Percentiles rank a stretch among this genome's conserved stretches.
phyloP scores from a whole-genome alignment of 2,329 filamentous ascomycete species.

The Hymenotorrendiella dingleyae region DNA sequence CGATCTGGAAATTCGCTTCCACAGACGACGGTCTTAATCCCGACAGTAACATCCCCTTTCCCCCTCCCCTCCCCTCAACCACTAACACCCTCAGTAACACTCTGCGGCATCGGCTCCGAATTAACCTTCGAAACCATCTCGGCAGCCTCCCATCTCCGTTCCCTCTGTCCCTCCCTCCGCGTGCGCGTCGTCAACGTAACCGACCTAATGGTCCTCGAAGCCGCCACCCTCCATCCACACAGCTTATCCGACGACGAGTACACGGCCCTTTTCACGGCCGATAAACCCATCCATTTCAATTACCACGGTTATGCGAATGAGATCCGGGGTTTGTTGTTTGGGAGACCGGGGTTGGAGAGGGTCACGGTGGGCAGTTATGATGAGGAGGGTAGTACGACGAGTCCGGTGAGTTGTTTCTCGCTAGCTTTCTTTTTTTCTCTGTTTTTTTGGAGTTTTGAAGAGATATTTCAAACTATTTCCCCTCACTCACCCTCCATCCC shows the following conservation, averaged over 20 bases:
- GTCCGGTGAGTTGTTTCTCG: too few relatives aligned
- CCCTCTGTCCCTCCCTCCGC: slow-evolving; percentile 44
- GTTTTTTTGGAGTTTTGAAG: too few relatives aligned
- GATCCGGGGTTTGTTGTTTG: slow-evolving; percentile 56
- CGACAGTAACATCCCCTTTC: too few relatives aligned
- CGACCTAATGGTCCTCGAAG: slow-evolving; percentile 57
- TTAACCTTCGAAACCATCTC: slow-evolving; percentile 60
- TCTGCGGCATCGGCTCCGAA: slow-evolving; percentile 60
- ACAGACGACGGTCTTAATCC: slow-evolving; percentile 49
- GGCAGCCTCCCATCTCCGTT: slow-evolving; percentile 49
- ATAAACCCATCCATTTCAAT: slow-evolving; percentile 55
- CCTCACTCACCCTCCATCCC: too few relatives aligned
- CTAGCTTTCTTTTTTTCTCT: too few relatives aligned
- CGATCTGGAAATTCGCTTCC: slow-evolving; percentile 57
- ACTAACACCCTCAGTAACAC: slow-evolving; percentile 60
- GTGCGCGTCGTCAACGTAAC: slow-evolving; percentile 61
- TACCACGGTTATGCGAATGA: slow-evolving; percentile 61
- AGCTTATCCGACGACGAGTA: slow-evolving; percentile 47
- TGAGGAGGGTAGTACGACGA: slow-evolving; percentile 62
- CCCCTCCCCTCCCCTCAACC: too few relatives aligned
- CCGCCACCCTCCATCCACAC: slow-evolving; percentile 52
- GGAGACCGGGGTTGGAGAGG: slow-evolving; percentile 43
- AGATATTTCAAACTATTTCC: too few relatives aligned
- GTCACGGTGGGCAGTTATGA: slow-evolving; percentile 54
- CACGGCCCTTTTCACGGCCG: slow-evolving; percentile 48